Evolutionary conservation across 2,329 filamentous ascomycete species (phyloP).

Genomic region (Sclerotinia minor): DNA sequence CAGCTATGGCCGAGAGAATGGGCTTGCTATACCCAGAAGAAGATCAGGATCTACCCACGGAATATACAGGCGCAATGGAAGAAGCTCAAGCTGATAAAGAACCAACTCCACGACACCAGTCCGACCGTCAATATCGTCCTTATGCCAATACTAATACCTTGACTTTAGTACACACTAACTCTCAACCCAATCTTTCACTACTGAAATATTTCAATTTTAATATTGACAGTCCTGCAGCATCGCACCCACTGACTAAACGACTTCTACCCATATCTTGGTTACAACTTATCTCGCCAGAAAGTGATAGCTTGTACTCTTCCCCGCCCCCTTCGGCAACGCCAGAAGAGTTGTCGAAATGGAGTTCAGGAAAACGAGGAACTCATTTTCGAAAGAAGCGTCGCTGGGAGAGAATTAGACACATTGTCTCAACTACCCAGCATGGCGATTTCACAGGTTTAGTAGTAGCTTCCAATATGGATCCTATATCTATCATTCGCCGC

Average conservation of each 20-base stretch:
- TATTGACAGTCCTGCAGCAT: conserved; percentile 51
- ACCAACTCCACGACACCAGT: conserved; percentile 18
- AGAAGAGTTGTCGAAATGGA: conserved; percentile 67
- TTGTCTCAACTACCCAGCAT: conserved; percentile 71
- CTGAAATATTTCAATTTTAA: conserved; percentile 91
- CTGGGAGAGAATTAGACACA: conserved; percentile 69
- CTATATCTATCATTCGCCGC: conserved; percentile 70
- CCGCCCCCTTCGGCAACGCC: conserved; percentile 61
- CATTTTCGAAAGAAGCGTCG: conserved; percentile 88
- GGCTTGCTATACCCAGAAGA: conserved; percentile 56
- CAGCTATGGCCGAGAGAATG: conserved; percentile 71
- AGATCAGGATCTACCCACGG: conserved; percentile 20
- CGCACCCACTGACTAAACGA: conserved; percentile 77
- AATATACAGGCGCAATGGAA: conserved; percentile 21
- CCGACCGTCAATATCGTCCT: conserved; percentile 26
- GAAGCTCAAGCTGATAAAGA: conserved; percentile 16
- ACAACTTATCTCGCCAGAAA: conserved; percentile 75
- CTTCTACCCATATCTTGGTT: conserved; percentile 88
- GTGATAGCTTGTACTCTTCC: conserved; percentile 71
- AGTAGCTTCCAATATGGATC: conserved; percentile 80
- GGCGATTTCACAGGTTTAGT: conserved; percentile 83
- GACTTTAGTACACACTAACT: conserved; percentile 77
- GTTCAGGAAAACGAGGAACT: conserved; percentile 76
- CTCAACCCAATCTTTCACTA: conserved; percentile 83
- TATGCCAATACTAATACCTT: conserved; percentile 61